Percentiles rank a stretch among this genome's conserved stretches.
Evolutionary conservation across 805 yeast genomes (phyloP).

Genomic region (Priceomyces fermenticarens): DNA sequence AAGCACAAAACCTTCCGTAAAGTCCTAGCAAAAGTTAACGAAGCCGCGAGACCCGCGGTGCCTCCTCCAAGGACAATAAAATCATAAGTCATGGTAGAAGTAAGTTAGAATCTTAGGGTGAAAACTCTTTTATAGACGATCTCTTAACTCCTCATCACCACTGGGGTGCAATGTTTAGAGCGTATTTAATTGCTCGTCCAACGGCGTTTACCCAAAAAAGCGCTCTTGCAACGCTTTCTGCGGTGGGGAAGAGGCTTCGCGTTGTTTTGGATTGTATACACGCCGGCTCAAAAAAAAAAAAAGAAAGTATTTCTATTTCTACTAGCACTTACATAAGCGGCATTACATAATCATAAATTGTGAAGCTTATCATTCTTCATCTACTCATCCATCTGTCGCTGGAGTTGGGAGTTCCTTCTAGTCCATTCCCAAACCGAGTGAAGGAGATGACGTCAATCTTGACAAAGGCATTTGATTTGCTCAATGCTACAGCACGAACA

Average conservation of each 20-base stretch:
- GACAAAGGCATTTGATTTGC: conserved; percentile 45
- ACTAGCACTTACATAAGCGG: not conserved
- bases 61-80: conserved; percentile 12
- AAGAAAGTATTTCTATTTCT: no score
- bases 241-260: no score
- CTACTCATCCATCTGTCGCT: conserved; percentile 13
- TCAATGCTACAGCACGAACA: conserved; percentile 36
- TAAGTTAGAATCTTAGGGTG: no score
- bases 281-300: no score
- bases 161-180: no score
- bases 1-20: conserved; percentile 8
- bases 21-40: conserved; percentile 9
- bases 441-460: conserved; percentile 21
- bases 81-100: conserved; percentile 8
- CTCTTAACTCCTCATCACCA: no score
- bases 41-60: conserved; percentile 10
- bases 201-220: no score
- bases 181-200: no score
- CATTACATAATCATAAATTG: no score
- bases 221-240: no score
- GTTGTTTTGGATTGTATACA: no score
- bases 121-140: no score
- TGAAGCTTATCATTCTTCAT: not conserved
- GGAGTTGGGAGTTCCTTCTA: conserved; percentile 11
- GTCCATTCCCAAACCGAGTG: conserved; percentile 21